Evolutionary conservation across 192 early-diverging fungal genomes (phyloP).

Genomic region (Oehlia diaphana): DNA sequence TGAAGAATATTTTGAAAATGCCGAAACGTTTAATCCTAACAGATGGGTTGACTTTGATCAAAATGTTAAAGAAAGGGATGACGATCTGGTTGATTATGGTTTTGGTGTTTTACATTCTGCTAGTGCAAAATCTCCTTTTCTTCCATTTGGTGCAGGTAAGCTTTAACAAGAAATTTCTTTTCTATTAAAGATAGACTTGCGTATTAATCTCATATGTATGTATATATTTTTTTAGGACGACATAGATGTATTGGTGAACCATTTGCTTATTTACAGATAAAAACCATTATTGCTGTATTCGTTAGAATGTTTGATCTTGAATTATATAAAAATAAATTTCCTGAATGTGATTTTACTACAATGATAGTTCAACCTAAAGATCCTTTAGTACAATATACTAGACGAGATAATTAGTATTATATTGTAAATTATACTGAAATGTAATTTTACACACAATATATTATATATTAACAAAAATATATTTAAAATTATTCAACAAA

Average conservation of each 20-base stretch:
- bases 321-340: conserved; percentile 72
- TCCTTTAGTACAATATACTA: conserved; percentile 41
- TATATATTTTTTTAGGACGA: conserved; percentile 51
- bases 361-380: conserved; percentile 88
- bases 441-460: too few species aligned
- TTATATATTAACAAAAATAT: too few species aligned
- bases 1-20: conserved; percentile 75
- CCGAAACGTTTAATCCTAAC: conserved; percentile 76
- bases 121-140: conserved; percentile 74
- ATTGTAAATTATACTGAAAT: too few species aligned
- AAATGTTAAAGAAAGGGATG: conserved; percentile 54
- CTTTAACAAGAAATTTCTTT: conserved; percentile 4
- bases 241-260: conserved; percentile 99
- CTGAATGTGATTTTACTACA: conserved; percentile 82
- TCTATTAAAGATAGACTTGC: background rate
- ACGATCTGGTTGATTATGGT: conserved; percentile 69
- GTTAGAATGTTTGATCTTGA: conserved; percentile 76
- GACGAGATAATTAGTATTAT: conserved; percentile 1
- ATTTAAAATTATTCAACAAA: too few species aligned
- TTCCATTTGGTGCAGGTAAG: conserved; percentile 94
- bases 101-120: conserved; percentile 66
- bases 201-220: background rate
- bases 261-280: conserved; percentile 96
- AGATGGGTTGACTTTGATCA: conserved; percentile 70
- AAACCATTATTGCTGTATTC: conserved; percentile 84